These are phyloP conservation scores for Lipomyces lipofer DNA, from an alignment of 805 yeast genomes.

Conservation along the genomic window DNA sequence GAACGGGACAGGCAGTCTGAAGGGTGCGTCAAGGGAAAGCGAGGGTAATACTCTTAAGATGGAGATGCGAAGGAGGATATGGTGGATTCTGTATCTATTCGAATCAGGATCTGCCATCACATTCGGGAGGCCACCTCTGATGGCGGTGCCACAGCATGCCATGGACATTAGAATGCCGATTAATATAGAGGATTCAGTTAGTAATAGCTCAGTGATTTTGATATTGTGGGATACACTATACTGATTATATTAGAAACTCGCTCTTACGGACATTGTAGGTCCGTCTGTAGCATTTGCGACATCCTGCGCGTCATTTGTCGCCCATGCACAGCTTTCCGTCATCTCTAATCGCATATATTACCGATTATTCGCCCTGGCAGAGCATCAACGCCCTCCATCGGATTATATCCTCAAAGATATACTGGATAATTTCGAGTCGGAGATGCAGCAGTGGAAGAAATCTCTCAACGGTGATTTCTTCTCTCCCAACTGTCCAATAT, in stretches of 20 bases:
- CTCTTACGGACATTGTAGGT: neutral
- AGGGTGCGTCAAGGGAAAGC: slow-evolving; percentile 53
- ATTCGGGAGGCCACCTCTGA: slow-evolving; percentile 2
- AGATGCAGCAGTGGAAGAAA: neutral
- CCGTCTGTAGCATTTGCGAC: neutral
- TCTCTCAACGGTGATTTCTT: slow-evolving; percentile 36
- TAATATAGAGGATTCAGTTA: slow-evolving; percentile 33
- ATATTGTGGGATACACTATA: too few species aligned
- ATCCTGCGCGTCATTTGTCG: neutral
- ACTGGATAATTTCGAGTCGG: neutral
- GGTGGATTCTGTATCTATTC: slow-evolving; percentile 1
- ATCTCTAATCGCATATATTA: neutral
- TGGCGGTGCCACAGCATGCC: neutral
- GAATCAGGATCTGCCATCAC: neutral
- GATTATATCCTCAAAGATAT: neutral
- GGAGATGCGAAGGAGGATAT: slow-evolving; percentile 11
- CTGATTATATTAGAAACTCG: neutral
- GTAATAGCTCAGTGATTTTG: neutral
- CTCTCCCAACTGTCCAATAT: slow-evolving; percentile 44
- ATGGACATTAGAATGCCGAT: slow-evolving; percentile 14
- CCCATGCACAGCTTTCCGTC: neutral
- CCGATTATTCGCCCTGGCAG: neutral
- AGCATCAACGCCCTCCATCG: neutral
- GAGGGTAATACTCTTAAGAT: slow-evolving; percentile 45
- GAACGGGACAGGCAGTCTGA: slow-evolving; percentile 32